Base-by-base conservation (phyloP, 2,329 filamentous ascomycete genomes). In the Alternaria viburni region DNA sequence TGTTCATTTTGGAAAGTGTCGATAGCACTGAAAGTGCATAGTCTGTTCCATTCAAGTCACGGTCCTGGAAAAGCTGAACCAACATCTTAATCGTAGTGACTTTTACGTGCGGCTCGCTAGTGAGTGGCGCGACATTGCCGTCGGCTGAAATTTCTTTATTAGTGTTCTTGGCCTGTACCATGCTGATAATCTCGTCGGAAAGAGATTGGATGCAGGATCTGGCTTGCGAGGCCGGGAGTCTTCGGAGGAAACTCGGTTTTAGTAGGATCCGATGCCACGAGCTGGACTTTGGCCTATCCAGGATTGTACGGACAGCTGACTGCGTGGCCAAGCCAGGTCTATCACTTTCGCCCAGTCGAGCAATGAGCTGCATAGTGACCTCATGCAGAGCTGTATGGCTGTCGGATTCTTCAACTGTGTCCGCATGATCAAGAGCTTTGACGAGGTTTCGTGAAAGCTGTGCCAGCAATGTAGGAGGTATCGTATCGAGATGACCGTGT, bases 61-160 rank as follows among this genome's bases (percentile, higher is more conserved):
- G 69, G 10, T 72, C 65, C 6, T 76, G 61, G 15, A 83, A 68
- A 4, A 82, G 57, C 61, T 83, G 76, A 1, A 80, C 80, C 1
- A 84, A 72, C 45, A 79, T 71, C 54, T 84, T 83, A 49, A 82
- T 73, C 2, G 82, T 83, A 0, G 81, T 83, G 5, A 83, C 68
- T 57, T 83, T 83, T 50, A 83, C 65, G 15, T 68, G 61, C 0
- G 74, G 61, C 23, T 57, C n/a, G 5, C 54, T 15, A 17, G 17
- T 41, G 5, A 10, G 36, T 25, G 2, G 36, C 36, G 28, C 49
- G 17, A 41, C 9, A 3, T 44, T 25, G 21, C 9, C 19, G 12
- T 30, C 17, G 5, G 4, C n/a, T 21, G n/a, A 21, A 26, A 2
- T 26, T 25, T 46, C 45, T 17, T 5, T 45, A 0, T 17, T 45